Evolutionary conservation across 2,329 filamentous ascomycete genomes (phyloP).

Genomic region (Chrysoporthe austroafricana): DNA sequence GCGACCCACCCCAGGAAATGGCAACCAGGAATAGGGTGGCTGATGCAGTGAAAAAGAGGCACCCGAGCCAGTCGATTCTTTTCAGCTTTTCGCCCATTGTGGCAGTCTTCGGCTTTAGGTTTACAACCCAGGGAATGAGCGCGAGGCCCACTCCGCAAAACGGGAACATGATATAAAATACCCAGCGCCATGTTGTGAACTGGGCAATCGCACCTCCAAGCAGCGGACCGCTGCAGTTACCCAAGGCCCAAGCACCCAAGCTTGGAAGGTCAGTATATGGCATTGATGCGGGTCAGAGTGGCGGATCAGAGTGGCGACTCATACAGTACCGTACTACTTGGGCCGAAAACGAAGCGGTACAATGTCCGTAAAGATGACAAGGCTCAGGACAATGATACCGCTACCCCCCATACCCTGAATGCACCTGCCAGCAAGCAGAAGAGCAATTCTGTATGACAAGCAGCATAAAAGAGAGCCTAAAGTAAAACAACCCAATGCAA

Average conservation of each 20-base stretch:
- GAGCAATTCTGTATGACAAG: constrained; percentile 38
- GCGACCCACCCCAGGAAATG: constrained; percentile 51
- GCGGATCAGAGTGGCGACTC: too few relatives aligned
- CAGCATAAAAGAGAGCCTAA: constrained; percentile 47
- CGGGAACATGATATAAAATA: constrained; percentile 53
- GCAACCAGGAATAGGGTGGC: constrained; percentile 49
- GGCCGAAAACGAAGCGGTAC: constrained; percentile 46
- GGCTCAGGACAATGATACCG: constrained; percentile 42
- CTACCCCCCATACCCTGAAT: constrained; percentile 47
- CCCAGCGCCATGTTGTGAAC: constrained; percentile 46
- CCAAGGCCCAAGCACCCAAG: constrained; percentile 43
- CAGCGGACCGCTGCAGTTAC: constrained; percentile 45
- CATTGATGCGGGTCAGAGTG: too few relatives aligned
- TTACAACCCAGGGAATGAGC: constrained; percentile 35
- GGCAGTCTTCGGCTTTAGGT: constrained; percentile 31
- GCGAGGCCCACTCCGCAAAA: constrained; percentile 45
- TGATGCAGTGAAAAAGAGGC: constrained; percentile 46
- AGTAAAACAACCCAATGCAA: constrained; percentile 43
- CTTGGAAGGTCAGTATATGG: too few relatives aligned
- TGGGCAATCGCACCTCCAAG: constrained; percentile 42
- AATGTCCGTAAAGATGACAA: constrained; percentile 47
- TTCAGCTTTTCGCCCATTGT: constrained; percentile 38
- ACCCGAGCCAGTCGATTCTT: constrained; percentile 52
- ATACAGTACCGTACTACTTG: constrained; percentile 15
- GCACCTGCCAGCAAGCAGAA: constrained; percentile 42